A percentile compares a stretch with the other conserved stretches of the same genome.
phyloP scores from a whole-genome alignment of 768 basidiomycete species.

The Mycena filopes region DNA sequence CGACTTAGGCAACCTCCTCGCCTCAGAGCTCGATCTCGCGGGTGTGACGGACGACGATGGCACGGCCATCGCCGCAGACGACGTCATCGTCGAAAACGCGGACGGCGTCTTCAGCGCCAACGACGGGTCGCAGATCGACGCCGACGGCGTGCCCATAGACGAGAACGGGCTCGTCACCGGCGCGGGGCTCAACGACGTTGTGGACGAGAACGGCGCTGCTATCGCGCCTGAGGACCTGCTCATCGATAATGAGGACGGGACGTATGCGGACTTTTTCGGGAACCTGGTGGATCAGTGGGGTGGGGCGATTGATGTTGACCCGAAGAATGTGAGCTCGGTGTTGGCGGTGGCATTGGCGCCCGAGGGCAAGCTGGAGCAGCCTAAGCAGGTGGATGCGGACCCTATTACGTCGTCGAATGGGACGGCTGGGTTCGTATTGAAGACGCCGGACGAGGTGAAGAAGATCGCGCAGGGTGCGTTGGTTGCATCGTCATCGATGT shows the following conservation, averaged over 20 bases:
- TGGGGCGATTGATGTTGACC: background rate
- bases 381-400: background rate
- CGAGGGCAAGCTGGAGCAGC: slow-evolving; percentile 1
- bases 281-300: slow-evolving; percentile 20
- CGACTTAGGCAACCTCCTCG: slow-evolving; percentile 18
- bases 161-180: slow-evolving; percentile 2
- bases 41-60: slow-evolving; percentile 11
- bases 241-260: slow-evolving; percentile 17
- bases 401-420: background rate
- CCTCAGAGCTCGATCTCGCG: background rate
- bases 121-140: slow-evolving; percentile 17
- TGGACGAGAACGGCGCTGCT: slow-evolving; percentile 4
- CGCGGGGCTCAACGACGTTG: slow-evolving; percentile 12
- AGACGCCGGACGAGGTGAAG: slow-evolving; percentile 14
- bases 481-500: background rate
- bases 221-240: slow-evolving; percentile 10
- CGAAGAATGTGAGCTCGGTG: background rate
- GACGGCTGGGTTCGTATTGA: background rate
- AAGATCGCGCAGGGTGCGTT: slow-evolving; percentile 9
- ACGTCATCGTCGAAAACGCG: slow-evolving; percentile 16
- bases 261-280: slow-evolving; percentile 8
- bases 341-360: background rate
- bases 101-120: slow-evolving; percentile 16
- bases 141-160: slow-evolving; percentile 10
- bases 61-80: slow-evolving; percentile 5